A percentile compares a stretch with the other conserved stretches of the same genome.
Evolutionary conservation across 495 filamentous ascomycete species (phyloP).

Genomic region (Aspergillus affinis): DNA sequence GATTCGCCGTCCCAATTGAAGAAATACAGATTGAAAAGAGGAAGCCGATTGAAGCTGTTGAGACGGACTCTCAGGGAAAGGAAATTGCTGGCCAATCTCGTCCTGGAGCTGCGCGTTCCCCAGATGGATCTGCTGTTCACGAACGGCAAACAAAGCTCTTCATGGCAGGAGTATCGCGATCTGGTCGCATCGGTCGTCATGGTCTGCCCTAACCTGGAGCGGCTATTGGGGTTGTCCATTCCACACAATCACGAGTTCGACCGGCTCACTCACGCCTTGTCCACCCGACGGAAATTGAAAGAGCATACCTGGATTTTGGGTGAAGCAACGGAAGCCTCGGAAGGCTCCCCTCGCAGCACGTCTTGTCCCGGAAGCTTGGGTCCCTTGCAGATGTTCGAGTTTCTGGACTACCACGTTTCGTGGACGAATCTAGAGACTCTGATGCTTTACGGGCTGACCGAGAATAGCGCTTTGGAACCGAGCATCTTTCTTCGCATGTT

Average conservation of each 20-base stretch:
- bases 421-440: conserved; percentile 75
- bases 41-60: conserved; percentile 70
- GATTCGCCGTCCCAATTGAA: conserved; percentile 64
- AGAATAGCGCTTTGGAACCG: conserved; percentile 61
- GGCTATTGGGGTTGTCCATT: conserved; percentile 67
- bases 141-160: conserved; percentile 42
- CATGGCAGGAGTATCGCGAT: conserved; percentile 65
- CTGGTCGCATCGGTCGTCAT: conserved; percentile 78
- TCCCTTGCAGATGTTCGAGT: conserved; percentile 61
- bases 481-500: conserved; percentile 69
- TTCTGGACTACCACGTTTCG: conserved; percentile 66
- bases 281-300: conserved; percentile 68
- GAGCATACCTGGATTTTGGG: conserved; percentile 79
- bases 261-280: conserved; percentile 74
- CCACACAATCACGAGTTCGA: conserved; percentile 72
- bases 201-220: conserved; percentile 83
- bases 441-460: conserved; percentile 63
- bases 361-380: conserved; percentile 56
- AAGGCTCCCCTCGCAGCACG: conserved; percentile 44
- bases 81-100: conserved; percentile 66
- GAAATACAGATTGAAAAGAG: conserved; percentile 65
- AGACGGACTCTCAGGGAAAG: conserved; percentile 73
- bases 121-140: conserved; percentile 53
- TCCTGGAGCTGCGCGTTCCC: conserved; percentile 73
- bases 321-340: conserved; percentile 45